Base-by-base conservation (phyloP, 805 yeast genomes). In the Dipodascopsis uninucleata region DNA sequence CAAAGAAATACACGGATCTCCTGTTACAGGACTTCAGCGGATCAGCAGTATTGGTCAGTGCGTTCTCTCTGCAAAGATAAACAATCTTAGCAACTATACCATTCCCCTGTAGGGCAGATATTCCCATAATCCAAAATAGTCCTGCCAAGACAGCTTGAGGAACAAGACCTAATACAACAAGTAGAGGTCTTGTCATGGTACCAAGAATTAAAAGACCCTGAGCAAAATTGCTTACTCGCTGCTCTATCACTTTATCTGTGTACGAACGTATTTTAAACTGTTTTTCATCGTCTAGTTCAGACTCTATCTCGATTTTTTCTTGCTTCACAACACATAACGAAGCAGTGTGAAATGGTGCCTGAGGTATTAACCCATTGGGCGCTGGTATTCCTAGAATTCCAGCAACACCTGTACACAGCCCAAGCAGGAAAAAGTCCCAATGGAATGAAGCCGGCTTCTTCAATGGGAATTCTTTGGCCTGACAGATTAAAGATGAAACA, bases 111-210 rank as follows among this genome's bases (percentile, higher is more conserved):
- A 90, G 61, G 0, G 96, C 95, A 1, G 82, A 42, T 0, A 86
- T 70, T 0, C 96, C 97, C 97, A 90, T 90, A 49, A 86, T 78
- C 72, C 88, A 89, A 62, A 93, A 90, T 36, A 93, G 70, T 0
- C 98, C 98, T 0, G 96, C 85, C 16, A 90, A 69, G 1, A 90
- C 95, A 5, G 94, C 93, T 61, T 90, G 97, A 0, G 98, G 98
- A 22, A 90, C 83, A 24, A 79, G 68, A 0, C 89, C 90, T 24
- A 93, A 67, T 6, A 93, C 90, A 0, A 80, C 71, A 47, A 90
- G 69, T 26, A 90, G 72, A 0, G 98, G 98, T 12, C 95, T 72
- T 1, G 90, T 68, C 97, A 90, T 93, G 69, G 88, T 80, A 0
- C 85, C 93, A 47, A 90, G 66, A 6, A 87, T 85, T 63, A 90